Percentiles rank a stretch among this genome's conserved stretches.
Conservation (phyloP, 305 asterid genomes). For the Ilex paraguariensis region DNA sequence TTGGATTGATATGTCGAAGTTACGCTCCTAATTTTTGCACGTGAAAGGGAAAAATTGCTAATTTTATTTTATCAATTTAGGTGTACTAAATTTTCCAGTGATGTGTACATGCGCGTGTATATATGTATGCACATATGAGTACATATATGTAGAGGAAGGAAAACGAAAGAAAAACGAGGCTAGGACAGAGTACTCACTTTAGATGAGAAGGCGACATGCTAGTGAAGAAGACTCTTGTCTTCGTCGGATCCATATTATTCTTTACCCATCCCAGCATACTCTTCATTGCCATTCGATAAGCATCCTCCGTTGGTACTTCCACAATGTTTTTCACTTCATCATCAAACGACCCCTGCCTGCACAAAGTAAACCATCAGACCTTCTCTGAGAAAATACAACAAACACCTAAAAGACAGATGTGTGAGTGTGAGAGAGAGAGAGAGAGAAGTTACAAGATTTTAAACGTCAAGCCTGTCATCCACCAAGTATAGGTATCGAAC, state of each 20-base stretch:
- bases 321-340: slow-evolving; percentile 29
- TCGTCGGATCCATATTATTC: slow-evolving; percentile 37
- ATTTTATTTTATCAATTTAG: not conserved
- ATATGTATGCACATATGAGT: too few relatives aligned
- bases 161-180: too few relatives aligned
- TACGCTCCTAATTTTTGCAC: too few relatives aligned
- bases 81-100: not conserved
- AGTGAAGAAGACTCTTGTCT: slow-evolving; percentile 36
- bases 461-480: slow-evolving; percentile 27
- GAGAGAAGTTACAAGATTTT: slow-evolving; percentile 16
- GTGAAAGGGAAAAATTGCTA: not conserved
- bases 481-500: slow-evolving; percentile 28
- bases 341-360: slow-evolving; percentile 40
- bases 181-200: slow-evolving; percentile 21
- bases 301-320: slow-evolving; percentile 35
- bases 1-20: too few relatives aligned
- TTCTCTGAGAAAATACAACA: not conserved
- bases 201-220: slow-evolving; percentile 51
- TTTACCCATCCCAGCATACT: slow-evolving; percentile 40
- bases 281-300: slow-evolving; percentile 42
- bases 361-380: not conserved
- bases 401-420: not conserved
- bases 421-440: not conserved
- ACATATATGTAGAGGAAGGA: not conserved
- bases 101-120: too few relatives aligned